Evolutionary conservation across 805 yeast genomes (phyloP).

Genomic region (Suhomyces xylopsoci): DNA sequence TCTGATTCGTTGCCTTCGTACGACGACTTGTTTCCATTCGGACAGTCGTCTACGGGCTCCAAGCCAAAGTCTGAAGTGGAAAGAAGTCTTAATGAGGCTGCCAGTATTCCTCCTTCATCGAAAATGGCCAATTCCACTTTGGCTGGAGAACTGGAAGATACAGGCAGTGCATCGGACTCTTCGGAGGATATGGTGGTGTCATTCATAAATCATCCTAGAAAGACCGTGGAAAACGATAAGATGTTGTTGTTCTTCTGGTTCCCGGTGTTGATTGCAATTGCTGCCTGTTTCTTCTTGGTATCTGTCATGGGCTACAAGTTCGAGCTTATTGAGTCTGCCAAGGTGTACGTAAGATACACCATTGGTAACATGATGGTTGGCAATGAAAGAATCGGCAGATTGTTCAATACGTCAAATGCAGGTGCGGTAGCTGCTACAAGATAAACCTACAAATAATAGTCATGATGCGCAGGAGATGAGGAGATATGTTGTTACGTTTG

Average conservation of each 20-base stretch:
- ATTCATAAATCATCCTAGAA: slow-evolving; percentile 43
- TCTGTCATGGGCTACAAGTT: slow-evolving; percentile 39
- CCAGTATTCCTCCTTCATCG: slow-evolving; percentile 2
- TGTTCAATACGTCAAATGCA: slow-evolving; percentile 19
- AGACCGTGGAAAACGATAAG: slow-evolving; percentile 64
- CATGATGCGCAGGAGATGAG: not conserved
- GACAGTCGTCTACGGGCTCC: slow-evolving; percentile 17
- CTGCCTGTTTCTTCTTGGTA: slow-evolving; percentile 47
- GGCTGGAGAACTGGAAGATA: slow-evolving; percentile 23
- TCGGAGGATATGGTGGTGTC: slow-evolving; percentile 43
- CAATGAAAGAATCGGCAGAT: slow-evolving; percentile 38
- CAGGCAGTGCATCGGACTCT: slow-evolving; percentile 37
- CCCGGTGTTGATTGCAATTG: slow-evolving; percentile 62
- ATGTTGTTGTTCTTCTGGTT: slow-evolving; percentile 90
- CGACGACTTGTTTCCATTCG: slow-evolving; percentile 70
- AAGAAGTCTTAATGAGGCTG: slow-evolving; percentile 23
- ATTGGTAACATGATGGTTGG: slow-evolving; percentile 45
- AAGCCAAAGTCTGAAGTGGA: slow-evolving; percentile 36
- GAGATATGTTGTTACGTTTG: not conserved
- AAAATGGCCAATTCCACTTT: not conserved
- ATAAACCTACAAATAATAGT: not conserved
- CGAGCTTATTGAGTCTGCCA: slow-evolving; percentile 32
- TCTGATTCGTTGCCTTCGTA: slow-evolving; percentile 56
- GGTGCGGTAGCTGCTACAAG: not conserved
- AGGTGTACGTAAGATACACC: slow-evolving; percentile 32